Evolutionary conservation across 192 early-diverging fungal species (phyloP).

Genomic region (Linnemannia exigua): DNA sequence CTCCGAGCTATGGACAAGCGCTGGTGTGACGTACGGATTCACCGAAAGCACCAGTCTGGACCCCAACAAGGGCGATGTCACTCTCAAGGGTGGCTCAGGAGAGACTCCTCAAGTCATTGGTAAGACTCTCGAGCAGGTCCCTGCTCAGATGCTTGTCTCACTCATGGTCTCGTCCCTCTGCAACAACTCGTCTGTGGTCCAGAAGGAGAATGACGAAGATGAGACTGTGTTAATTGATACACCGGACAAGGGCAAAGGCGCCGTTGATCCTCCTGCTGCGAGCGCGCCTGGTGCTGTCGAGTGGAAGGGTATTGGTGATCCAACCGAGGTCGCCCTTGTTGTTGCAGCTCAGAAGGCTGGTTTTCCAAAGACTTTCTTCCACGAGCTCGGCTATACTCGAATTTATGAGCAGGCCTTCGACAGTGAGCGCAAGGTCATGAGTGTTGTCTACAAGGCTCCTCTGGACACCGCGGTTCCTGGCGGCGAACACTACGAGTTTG

Average conservation of each 20-base stretch:
- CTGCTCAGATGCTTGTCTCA: constrained; percentile 68
- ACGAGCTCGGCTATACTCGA: constrained; percentile 70
- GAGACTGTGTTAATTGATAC: neutral
- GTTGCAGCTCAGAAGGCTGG: constrained; percentile 89
- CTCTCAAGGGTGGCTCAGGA: constrained; percentile 27
- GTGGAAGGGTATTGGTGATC: constrained; percentile 89
- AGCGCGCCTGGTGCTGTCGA: constrained; percentile 13
- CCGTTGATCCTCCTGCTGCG: neutral
- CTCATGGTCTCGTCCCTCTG: constrained; percentile 87
- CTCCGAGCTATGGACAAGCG: constrained; percentile 83
- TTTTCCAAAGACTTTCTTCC: constrained; percentile 76
- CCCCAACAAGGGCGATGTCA: constrained; percentile 61
- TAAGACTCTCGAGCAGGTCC: constrained; percentile 58
- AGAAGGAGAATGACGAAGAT: constrained; percentile 63
- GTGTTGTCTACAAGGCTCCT: constrained; percentile 75
- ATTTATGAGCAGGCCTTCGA: constrained; percentile 91
- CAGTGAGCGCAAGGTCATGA: constrained; percentile 97
- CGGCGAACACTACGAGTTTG: constrained; percentile 60
- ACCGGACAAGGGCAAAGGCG: neutral
- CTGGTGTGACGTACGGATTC: constrained; percentile 75
- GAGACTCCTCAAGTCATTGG: constrained; percentile 57
- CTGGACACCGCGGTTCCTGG: neutral
- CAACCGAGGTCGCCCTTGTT: constrained; percentile 95
- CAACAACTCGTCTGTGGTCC: constrained; percentile 86
- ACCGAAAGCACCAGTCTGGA: constrained; percentile 71